These are phyloP conservation scores for Phaseolus coccineus DNA, from an alignment of 331 rosid genomes.

Conservation along the genomic window DNA sequence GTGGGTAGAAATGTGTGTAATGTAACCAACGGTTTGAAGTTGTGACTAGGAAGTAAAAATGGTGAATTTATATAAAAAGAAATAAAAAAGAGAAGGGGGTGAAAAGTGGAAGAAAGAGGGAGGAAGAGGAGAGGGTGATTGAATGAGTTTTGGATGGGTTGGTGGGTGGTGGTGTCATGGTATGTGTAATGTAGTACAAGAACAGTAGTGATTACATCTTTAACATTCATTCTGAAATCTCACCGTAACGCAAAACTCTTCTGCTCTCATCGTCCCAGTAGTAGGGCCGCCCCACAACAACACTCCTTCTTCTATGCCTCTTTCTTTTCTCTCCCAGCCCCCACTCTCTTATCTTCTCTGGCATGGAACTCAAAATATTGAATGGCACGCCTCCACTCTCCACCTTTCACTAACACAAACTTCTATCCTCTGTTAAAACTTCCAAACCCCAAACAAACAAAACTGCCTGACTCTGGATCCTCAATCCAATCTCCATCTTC, in stretches of 20 bases:
- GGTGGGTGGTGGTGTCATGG: neutral
- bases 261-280: too few relatives aligned
- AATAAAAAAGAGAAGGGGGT: neutral
- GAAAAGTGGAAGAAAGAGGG: conserved; percentile 5
- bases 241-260: neutral
- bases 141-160: conserved; percentile 30
- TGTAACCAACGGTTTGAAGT: conserved; percentile 36
- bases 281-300: too few relatives aligned
- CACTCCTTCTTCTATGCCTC: too few relatives aligned
- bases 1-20: neutral
- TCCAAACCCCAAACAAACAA: conserved; percentile 43
- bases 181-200: conserved; percentile 39
- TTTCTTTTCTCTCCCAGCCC: neutral
- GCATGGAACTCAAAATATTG: neutral
- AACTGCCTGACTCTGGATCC: conserved; percentile 81
- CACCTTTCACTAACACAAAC: neutral
- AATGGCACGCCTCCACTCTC: neutral
- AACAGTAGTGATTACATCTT: conserved; percentile 42
- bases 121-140: conserved; percentile 12
- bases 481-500: conserved; percentile 29
- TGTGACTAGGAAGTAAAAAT: conserved; percentile 11
- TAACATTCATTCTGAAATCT: neutral
- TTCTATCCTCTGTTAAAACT: neutral
- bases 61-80: neutral
- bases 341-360: neutral